Conservation (phyloP, 805 yeast genomes). For the Metschnikowia koreensis region DNA sequence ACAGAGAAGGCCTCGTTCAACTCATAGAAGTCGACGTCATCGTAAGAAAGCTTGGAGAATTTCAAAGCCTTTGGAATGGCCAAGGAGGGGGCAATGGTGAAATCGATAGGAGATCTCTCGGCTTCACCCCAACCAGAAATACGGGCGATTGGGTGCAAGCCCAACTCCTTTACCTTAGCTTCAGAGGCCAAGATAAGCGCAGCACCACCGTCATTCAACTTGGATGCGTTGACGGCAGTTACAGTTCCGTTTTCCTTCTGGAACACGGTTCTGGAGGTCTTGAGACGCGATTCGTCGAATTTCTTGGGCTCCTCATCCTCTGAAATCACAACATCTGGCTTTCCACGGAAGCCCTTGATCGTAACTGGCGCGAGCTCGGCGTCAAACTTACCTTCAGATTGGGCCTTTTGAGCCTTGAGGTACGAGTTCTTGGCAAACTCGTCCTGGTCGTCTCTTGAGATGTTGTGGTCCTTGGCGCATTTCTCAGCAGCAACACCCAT, state of each 20-base stretch:
- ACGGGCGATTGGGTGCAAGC: conserved; percentile 84
- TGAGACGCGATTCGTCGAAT: conserved; percentile 73
- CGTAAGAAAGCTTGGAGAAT: conserved; percentile 66
- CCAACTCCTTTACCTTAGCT: conserved; percentile 77
- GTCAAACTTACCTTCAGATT: conserved; percentile 74
- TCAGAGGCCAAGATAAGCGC: conserved; percentile 88
- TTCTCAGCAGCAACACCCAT: conserved; percentile 99
- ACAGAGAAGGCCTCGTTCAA: conserved; percentile 98
- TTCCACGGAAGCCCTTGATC: conserved; percentile 83
- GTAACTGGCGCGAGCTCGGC: conserved; percentile 84
- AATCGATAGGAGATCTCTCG: conserved; percentile 90
- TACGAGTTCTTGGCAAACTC: conserved; percentile 82
- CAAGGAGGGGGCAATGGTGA: conserved; percentile 92
- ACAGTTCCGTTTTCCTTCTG: conserved; percentile 92
- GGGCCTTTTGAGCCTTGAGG: conserved; percentile 81
- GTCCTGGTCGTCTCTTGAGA: conserved; percentile 87
- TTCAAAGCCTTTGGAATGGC: conserved; percentile 96
- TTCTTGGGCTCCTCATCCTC: conserved; percentile 83
- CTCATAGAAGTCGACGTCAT: conserved; percentile 85
- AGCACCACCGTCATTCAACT: conserved; percentile 97
- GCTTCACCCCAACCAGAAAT: conserved; percentile 98
- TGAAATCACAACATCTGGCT: conserved; percentile 71
- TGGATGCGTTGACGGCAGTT: conserved; percentile 96
- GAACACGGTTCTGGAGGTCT: conserved; percentile 90
- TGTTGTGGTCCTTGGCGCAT: conserved; percentile 78